Base-by-base conservation (phyloP, 306 rosid species). In the Nissolia schottii region DNA sequence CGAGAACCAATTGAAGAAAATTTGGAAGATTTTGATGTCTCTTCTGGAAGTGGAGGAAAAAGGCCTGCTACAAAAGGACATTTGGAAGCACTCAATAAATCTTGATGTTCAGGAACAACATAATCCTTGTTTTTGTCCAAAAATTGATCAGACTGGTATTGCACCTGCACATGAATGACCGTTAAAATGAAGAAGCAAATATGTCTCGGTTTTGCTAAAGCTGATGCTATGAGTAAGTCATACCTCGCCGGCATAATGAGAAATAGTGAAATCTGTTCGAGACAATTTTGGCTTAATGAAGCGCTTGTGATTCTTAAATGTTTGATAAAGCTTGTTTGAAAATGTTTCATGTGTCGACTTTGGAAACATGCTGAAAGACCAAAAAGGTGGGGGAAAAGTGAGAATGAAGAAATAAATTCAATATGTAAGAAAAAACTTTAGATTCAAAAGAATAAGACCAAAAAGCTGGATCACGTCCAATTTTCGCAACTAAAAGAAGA, bases 241-340 rank as follows among this genome's bases (percentile, higher is more conserved):
- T 82, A 95, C 99, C 99, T 95, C 97, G 80, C 99, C 99, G 57
- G 99, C 99, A 87, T 95, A 95, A 77, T 95, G 99, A 61, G 85
- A 82, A 18, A 95, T 87, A 19, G 86, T 81, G 74, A 95, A 95
- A 85, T 95, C 89, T 10, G 99, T 91, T 64, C 97, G 96, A 82
- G 99, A 95, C 62, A 95, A 85, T 84, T 95, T 95, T 50, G 99
- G 99, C 82, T 95, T 95, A 84, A 91, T 24, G 68, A 95, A 95
- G 79, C 99, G 99, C 86, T 88, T 95, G 82, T 95, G 89, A 72
- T 10, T 62, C 85, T 86, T 95, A 78, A 91, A 95, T 79, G 99
- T 91, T 67, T 95, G 99, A 88, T 95, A 95, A 60, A 95, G 93
- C 81, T 88, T 95, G 88, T 95, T 95, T n/a, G 99, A 76, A 84